These are phyloP conservation scores for Leishmania braziliensis DNA, from an alignment of 208 protist species.

Conservation along the genomic window DNA sequence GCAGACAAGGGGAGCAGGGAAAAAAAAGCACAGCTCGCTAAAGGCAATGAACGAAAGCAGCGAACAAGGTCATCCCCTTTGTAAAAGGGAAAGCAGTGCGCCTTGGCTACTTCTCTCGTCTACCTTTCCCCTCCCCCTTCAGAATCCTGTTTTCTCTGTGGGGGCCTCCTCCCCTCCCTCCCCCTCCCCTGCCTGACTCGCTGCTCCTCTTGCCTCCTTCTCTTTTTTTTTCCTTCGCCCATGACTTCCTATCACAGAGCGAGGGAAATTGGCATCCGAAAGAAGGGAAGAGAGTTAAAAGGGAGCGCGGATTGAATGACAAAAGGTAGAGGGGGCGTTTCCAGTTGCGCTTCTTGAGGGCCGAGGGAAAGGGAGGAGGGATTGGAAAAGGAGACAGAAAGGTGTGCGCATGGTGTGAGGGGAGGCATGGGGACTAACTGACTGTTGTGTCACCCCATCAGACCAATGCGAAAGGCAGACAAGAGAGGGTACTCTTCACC, in stretches of 20 bases:
- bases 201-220: neutral
- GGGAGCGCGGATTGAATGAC: neutral
- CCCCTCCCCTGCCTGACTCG: neutral
- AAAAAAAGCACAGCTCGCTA: no score
- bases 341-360: neutral
- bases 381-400: neutral
- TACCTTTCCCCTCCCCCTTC: neutral
- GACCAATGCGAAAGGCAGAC: neutral
- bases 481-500: neutral
- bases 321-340: neutral
- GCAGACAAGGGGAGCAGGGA: neutral
- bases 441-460: neutral
- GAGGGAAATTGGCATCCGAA: neutral
- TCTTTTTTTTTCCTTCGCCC: neutral
- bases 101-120: neutral
- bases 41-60: neutral
- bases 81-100: neutral
- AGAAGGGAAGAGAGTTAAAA: neutral
- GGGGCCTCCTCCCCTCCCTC: neutral
- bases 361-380: neutral
- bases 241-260: neutral
- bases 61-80: neutral
- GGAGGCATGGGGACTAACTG: neutral
- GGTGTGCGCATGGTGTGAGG: neutral
- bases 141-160: neutral